Percentiles rank a stretch among this genome's conserved stretches.
These are phyloP conservation scores for Capsicum rhomboideum DNA, from an alignment of 257 asterid genomes.

Conservation along the genomic window DNA sequence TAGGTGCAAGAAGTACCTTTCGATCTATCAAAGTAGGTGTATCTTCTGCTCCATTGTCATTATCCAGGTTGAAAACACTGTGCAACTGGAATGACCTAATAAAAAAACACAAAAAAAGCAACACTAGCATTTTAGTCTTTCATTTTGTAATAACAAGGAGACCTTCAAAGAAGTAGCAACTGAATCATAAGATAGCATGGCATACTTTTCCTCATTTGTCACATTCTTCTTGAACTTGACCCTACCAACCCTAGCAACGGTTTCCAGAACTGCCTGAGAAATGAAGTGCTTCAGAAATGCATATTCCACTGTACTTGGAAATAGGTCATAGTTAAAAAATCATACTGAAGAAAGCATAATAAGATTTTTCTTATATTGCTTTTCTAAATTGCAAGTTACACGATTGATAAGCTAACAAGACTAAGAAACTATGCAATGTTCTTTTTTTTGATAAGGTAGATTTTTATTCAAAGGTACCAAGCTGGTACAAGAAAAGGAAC, in stretches of 20 bases:
- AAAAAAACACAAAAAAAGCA: slow-evolving; percentile 17
- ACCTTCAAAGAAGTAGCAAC: slow-evolving; percentile 2
- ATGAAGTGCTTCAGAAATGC: slow-evolving; percentile 14
- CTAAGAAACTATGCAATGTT: background rate
- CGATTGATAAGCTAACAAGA: background rate
- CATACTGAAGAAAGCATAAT: background rate
- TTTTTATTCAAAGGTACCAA: no score
- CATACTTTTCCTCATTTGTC: slow-evolving; percentile 70
- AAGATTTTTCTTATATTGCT: background rate
- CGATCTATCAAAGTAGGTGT: slow-evolving; percentile 70
- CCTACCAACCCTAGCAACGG: slow-evolving; percentile 87
- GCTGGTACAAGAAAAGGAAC: no score
- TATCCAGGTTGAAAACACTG: slow-evolving; percentile 63
- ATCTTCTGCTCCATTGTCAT: slow-evolving; percentile 62
- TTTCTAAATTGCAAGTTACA: background rate
- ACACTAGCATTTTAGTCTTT: slow-evolving; percentile 7
- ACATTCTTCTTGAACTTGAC: slow-evolving; percentile 76
- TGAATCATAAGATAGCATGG: slow-evolving; percentile 16
- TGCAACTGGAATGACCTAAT: slow-evolving; percentile 64
- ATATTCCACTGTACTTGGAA: background rate
- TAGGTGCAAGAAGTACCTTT: slow-evolving; percentile 34
- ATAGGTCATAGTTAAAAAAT: background rate
- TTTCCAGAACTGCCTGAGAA: slow-evolving; percentile 77
- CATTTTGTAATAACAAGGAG: background rate
- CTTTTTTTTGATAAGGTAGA: no score